Evolutionary conservation across 2,329 filamentous ascomycete species (phyloP).

Genomic region (Chalaropsis ovoidea): DNA sequence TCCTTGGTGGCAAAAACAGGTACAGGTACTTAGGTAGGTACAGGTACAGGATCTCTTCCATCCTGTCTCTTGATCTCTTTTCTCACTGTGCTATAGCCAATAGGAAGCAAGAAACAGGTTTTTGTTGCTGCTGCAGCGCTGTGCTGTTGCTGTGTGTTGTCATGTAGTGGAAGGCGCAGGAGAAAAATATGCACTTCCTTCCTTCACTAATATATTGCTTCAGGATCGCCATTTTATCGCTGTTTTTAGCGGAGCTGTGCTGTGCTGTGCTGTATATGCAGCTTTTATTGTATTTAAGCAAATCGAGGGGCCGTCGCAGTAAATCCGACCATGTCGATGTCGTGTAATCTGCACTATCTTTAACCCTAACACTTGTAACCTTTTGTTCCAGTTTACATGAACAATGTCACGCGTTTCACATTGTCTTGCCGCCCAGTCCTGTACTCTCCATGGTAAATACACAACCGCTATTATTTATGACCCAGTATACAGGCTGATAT

Average conservation of each 20-base stretch:
- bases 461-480: background rate
- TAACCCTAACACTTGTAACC: background rate
- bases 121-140: constrained; percentile 6
- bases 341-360: background rate
- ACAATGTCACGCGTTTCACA: background rate
- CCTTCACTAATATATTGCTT: background rate
- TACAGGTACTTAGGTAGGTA: background rate
- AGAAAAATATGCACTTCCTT: constrained; percentile 9
- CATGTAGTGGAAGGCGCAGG: constrained; percentile 6
- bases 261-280: background rate
- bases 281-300: background rate
- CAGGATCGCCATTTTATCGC: background rate
- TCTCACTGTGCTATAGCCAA: background rate
- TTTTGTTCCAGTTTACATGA: background rate
- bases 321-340: background rate
- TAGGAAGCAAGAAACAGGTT: constrained; percentile 8
- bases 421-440: background rate
- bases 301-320: background rate
- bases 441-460: background rate
- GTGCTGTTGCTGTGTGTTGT: constrained; percentile 2
- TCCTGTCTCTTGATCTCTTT: background rate
- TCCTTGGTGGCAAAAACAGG: background rate
- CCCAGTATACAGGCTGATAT: background rate
- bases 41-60: background rate
- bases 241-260: background rate